phyloP scores from a whole-genome alignment of 257 asterid species.

The Voacanga thouarsii region DNA sequence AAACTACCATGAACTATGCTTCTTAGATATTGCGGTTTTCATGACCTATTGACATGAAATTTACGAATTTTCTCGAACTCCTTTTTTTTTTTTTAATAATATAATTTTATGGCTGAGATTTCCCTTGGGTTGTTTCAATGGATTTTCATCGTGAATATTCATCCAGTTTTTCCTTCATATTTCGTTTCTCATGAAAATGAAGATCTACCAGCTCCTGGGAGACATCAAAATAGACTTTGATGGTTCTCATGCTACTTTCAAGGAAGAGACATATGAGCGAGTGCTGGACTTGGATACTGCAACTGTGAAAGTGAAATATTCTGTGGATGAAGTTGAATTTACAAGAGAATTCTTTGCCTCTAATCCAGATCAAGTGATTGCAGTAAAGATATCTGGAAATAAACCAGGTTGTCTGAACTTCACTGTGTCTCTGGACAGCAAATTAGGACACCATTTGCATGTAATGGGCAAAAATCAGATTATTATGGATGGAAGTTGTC shows the following conservation, averaged over 20 bases:
- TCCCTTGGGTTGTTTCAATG: neutral
- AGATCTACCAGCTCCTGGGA: conserved; percentile 86
- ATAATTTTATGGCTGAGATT: neutral
- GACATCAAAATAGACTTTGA: conserved; percentile 66
- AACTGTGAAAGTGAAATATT: conserved; percentile 52
- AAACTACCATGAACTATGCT: neutral
- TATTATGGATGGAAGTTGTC: conserved; percentile 60
- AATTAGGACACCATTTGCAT: conserved; percentile 51
- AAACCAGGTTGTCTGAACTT: conserved; percentile 50
- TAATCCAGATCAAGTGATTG: conserved; percentile 63
- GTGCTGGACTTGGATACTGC: conserved; percentile 83
- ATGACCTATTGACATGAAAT: neutral
- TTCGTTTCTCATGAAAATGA: conserved; percentile 11
- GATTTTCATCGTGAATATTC: neutral
- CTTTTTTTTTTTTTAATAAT: neutral
- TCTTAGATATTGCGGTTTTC: neutral
- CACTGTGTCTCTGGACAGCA: conserved; percentile 51
- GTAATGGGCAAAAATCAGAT: conserved; percentile 49
- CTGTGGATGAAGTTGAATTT: conserved; percentile 39
- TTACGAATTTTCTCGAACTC: neutral
- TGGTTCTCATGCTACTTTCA: conserved; percentile 40
- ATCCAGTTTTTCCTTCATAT: neutral
- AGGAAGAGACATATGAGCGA: conserved; percentile 50
- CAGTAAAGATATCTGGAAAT: conserved; percentile 50
- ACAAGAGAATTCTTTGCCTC: conserved; percentile 63